phyloP scores from a whole-genome alignment of 148 eudicot genomes.

The Vaccinium macrocarpon region DNA sequence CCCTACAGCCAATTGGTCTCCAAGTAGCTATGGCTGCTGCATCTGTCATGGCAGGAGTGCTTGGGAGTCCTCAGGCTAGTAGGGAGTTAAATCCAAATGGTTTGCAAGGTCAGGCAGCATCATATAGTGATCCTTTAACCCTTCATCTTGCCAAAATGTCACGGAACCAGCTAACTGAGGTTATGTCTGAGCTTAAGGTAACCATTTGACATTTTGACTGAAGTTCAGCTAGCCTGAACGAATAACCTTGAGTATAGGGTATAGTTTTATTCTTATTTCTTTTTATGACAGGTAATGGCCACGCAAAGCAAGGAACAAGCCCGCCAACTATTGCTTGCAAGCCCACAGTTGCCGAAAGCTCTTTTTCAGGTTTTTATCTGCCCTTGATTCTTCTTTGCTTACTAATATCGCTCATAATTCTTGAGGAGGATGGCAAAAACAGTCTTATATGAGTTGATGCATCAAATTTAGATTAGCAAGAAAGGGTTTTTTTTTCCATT shows the following conservation, averaged over 20 bases:
- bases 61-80: conserved; percentile 72
- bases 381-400: conserved; percentile 11
- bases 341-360: conserved; percentile 76
- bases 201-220: conserved; percentile 11
- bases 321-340: conserved; percentile 66
- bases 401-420: neutral
- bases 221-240: conserved; percentile 1
- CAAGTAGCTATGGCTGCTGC: conserved; percentile 85
- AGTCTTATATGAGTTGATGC: neutral
- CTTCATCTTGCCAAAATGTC: conserved; percentile 90
- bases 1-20: conserved; percentile 69
- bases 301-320: conserved; percentile 79
- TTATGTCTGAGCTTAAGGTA: conserved; percentile 84
- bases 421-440: neutral
- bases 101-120: conserved; percentile 44
- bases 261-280: conserved; percentile 18
- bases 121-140: conserved; percentile 77
- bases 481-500: neutral
- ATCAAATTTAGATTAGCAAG: neutral
- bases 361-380: conserved; percentile 66
- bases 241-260: neutral
- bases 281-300: conserved; percentile 59
- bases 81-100: conserved; percentile 51
- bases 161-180: conserved; percentile 66
- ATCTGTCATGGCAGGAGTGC: conserved; percentile 79